Evolutionary conservation across 371 early-diverging fungal species (phyloP).

Genomic region (Mucor indicus): DNA sequence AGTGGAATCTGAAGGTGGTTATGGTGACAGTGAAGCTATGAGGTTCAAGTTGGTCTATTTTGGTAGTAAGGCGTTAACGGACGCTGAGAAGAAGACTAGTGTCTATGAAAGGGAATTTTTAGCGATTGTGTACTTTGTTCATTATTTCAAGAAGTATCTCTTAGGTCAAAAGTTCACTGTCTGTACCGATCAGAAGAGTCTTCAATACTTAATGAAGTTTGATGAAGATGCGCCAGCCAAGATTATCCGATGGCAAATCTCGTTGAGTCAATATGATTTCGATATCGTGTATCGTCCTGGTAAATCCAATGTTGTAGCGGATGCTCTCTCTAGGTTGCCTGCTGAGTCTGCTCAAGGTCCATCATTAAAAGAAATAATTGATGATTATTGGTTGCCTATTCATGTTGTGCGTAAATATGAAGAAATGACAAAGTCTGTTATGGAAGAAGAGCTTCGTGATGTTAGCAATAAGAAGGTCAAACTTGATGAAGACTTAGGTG

Average conservation of each 20-base stretch:
- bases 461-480: too few relatives aligned
- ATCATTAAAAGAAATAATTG: background rate
- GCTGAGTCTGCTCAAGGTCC: background rate
- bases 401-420: too few relatives aligned
- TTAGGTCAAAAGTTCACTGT: background rate
- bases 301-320: conserved; percentile 5
- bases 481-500: too few relatives aligned
- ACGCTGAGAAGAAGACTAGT: background rate
- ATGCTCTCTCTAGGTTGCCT: background rate
- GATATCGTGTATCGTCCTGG: conserved; percentile 24
- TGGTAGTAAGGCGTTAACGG: background rate
- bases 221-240: conserved; percentile 1
- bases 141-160: background rate
- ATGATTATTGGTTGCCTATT: too few relatives aligned
- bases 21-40: background rate
- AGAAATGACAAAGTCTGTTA: too few relatives aligned
- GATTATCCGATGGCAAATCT: conserved; percentile 19
- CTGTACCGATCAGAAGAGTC: background rate
- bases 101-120: conserved; percentile 3
- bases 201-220: background rate
- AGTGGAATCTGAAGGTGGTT: background rate
- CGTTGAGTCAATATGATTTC: conserved; percentile 21
- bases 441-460: too few relatives aligned
- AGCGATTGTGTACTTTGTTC: conserved; percentile 3
- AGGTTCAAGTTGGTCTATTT: background rate